Conservation (phyloP, 2,329 filamentous ascomycete species). For the Epichloe elymi region DNA sequence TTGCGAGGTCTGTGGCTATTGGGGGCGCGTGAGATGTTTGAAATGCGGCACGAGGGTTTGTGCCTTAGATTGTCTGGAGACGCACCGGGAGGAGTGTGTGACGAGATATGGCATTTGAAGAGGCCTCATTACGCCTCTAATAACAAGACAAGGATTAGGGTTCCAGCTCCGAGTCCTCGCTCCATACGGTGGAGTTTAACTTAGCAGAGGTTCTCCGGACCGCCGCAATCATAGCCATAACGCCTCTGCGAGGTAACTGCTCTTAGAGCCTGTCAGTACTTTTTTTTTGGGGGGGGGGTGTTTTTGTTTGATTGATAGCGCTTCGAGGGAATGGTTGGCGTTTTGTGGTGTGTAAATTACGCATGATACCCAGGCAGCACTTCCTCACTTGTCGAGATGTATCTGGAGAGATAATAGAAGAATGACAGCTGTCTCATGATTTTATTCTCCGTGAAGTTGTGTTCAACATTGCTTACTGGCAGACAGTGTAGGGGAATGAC, state of each 20-base stretch:
- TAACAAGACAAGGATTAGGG: too few relatives aligned
- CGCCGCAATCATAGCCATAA: too few relatives aligned
- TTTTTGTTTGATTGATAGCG: neutral
- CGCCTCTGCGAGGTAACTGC: too few relatives aligned
- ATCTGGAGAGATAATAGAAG: too few relatives aligned
- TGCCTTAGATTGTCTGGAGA: slow-evolving; percentile 59
- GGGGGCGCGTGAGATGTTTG: slow-evolving; percentile 62
- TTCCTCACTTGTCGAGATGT: neutral
- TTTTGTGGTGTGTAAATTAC: neutral
- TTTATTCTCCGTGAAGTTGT: neutral
- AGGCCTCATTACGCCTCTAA: too few relatives aligned
- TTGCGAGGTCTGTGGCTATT: slow-evolving; percentile 72
- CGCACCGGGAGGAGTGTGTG: slow-evolving; percentile 60
- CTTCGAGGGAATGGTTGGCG: slow-evolving; percentile 7
- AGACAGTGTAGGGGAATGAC: too few relatives aligned
- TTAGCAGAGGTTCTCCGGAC: too few relatives aligned
- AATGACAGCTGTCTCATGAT: too few relatives aligned
- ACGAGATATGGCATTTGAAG: slow-evolving; percentile 44
- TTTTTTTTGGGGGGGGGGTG: neutral
- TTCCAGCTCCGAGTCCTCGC: too few relatives aligned
- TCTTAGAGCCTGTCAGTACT: too few relatives aligned
- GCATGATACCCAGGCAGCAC: slow-evolving; percentile 6
- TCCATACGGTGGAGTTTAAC: too few relatives aligned
- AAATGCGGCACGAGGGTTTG: slow-evolving; percentile 72
- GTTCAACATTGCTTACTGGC: neutral